These are phyloP conservation scores for Penicillium longicatenatum DNA, from an alignment of 495 filamentous ascomycete species.

Conservation along the genomic window DNA sequence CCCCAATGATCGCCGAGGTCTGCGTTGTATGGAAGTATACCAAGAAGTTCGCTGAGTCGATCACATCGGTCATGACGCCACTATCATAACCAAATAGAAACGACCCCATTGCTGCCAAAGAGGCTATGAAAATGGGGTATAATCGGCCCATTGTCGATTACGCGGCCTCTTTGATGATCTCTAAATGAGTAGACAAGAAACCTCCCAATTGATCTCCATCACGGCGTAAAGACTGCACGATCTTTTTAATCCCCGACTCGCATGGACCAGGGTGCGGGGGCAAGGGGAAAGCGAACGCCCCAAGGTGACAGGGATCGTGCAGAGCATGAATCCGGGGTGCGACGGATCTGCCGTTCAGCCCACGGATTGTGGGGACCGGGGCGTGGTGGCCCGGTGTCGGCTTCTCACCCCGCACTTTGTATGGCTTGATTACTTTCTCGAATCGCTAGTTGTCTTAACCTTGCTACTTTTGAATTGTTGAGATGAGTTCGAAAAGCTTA, in stretches of 20 bases:
- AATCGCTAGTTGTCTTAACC: not conserved
- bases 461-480: not conserved
- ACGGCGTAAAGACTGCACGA: not conserved
- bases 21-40: conserved; percentile 50
- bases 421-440: not conserved
- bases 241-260: not conserved
- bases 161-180: not conserved
- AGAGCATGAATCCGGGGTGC: not conserved
- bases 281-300: not conserved
- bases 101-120: conserved; percentile 49
- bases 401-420: not conserved
- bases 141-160: conserved; percentile 39
- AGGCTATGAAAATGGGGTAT: conserved; percentile 45
- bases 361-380: not conserved
- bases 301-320: not conserved
- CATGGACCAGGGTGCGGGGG: not conserved
- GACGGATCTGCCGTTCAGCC: not conserved
- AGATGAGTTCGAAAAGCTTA: not conserved
- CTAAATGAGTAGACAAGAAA: not conserved
- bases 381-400: not conserved
- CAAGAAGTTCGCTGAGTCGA: conserved; percentile 50
- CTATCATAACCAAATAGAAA: conserved; percentile 60
- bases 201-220: not conserved
- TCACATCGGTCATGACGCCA: conserved; percentile 59
- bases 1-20: conserved; percentile 53